Evolutionary conservation across 2,329 filamentous ascomycete species (phyloP), one percentile per base, ranked within the genome.

Genomic region (Hypoxylon sp.): DNA sequence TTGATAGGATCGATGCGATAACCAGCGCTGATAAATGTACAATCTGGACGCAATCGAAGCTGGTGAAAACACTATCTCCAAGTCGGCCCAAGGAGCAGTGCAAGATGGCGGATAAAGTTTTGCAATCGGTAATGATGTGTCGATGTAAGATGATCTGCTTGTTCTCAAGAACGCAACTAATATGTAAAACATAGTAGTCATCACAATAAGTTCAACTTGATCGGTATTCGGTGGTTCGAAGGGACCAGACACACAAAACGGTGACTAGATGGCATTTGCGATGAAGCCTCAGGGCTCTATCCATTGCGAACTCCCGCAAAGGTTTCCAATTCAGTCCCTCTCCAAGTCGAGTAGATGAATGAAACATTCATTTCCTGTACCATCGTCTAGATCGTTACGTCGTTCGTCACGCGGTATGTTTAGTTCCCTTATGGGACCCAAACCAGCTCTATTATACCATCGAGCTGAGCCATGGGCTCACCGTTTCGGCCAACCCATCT

Each of bases 401-500:
- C 66, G 42, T 72, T 70, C 51, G 19, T 31, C n/a, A 55, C 17
- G 46, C 52, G 46, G 33, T 65, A 29, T 22, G 33, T 19, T 10
- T 19, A 35, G 35, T 42, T 56, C 35, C 39, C 61, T 73, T 74
- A 78, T 13, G 85, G 82, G 44, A 87, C 79, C 87, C 86, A 89
- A 57, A 88, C 82, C 63, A 89, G 79, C 79, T 89, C 87, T 48
- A 89, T 81, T 33, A 88, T 75, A 2, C 86, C 86, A 72, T 89
- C 87, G 17, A 83, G 80, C 56, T 83, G 81, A 70, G 82, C 85
- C 85, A 88, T 87, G 0, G 81, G 79, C 58, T 78, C 78, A 46
- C 80, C 84, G 67, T 82, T 80, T 42, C 74, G 72, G 67, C 84
- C 80, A 10, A 82, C 83, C 86, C 87, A 89, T 67, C 87, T 79